phyloP scores from a whole-genome alignment of 2,329 filamentous ascomycete genomes.

The Aspergillus neotritici region DNA sequence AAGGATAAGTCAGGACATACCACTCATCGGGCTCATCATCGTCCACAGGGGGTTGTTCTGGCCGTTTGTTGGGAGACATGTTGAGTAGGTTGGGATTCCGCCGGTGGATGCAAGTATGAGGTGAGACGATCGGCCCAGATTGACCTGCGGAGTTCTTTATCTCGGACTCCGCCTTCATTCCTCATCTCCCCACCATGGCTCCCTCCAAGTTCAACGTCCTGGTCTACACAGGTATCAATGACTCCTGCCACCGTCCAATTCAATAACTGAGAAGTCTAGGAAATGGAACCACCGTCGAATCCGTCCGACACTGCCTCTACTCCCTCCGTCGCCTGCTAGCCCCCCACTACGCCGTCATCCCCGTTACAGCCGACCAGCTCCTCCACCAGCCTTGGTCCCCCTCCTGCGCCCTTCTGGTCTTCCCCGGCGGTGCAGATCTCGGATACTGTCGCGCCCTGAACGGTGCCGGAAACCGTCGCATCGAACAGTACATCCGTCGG shows the following conservation, averaged over 20 bases:
- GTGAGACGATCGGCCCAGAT: too few species aligned
- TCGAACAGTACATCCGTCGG: slow-evolving; percentile 75
- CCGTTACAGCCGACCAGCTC: slow-evolving; percentile 69
- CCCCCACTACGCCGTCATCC: slow-evolving; percentile 87
- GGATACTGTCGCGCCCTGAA: slow-evolving; percentile 86
- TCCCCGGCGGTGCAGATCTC: slow-evolving; percentile 90
- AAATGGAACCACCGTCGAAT: slow-evolving; percentile 77
- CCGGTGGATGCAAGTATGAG: too few species aligned
- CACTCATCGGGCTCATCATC: slow-evolving; percentile 95
- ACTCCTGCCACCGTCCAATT: slow-evolving; percentile 8
- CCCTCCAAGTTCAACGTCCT: slow-evolving; percentile 68
- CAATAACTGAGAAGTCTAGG: slow-evolving; percentile 46
- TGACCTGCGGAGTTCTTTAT: too few species aligned
- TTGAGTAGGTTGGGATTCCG: too few species aligned
- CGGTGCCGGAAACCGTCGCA: slow-evolving; percentile 77
- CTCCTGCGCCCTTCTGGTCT: slow-evolving; percentile 80
- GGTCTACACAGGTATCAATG: slow-evolving; percentile 72
- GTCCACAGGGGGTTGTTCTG: slow-evolving; percentile 45
- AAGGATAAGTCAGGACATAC: slow-evolving; percentile 45
- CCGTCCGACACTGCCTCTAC: slow-evolving; percentile 82
- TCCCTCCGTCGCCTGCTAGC: slow-evolving; percentile 79
- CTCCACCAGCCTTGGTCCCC: slow-evolving; percentile 87
- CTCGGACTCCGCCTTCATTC: too few species aligned
- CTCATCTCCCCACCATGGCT: slow-evolving; percentile 22
- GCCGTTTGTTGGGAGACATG: slow-evolving; percentile 42